Conservation (phyloP, 768 basidiomycete genomes). For the Dendrothele bispora region DNA sequence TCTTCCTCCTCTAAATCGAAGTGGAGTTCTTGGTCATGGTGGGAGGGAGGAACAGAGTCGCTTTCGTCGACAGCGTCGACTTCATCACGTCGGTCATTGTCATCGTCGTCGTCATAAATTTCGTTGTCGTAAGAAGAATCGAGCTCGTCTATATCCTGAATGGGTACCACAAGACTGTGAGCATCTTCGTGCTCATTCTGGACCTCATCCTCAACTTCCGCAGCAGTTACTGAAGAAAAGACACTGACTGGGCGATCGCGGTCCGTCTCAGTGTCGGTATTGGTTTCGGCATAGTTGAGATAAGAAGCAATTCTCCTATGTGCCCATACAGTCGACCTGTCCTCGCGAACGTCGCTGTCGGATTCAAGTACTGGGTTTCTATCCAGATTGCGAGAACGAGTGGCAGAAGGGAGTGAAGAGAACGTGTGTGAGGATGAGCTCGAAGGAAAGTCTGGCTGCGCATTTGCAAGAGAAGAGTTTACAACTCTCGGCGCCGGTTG, state of each 20-base stretch:
- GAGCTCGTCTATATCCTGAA: slow-evolving; percentile 14
- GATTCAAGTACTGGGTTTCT: slow-evolving; percentile 38
- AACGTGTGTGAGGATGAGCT: no score
- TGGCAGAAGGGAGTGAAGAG: slow-evolving; percentile 27
- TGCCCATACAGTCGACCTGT: slow-evolving; percentile 66
- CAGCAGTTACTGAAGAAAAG: no score
- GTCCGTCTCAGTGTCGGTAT: slow-evolving; percentile 12
- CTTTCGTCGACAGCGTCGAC: not conserved
- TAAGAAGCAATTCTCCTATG: slow-evolving; percentile 60
- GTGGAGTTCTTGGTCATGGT: slow-evolving; percentile 16
- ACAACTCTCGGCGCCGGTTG: slow-evolving; percentile 44
- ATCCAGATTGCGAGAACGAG: slow-evolving; percentile 21
- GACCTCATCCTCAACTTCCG: slow-evolving; percentile 10
- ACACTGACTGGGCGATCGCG: not conserved
- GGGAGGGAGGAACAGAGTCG: no score
- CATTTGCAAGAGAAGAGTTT: slow-evolving; percentile 16
- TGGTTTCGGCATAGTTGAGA: slow-evolving; percentile 32
- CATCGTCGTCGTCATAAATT: slow-evolving; percentile 7
- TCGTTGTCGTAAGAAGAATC: slow-evolving; percentile 8
- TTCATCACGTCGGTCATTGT: not conserved
- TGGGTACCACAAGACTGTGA: no score
- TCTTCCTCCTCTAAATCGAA: slow-evolving; percentile 13
- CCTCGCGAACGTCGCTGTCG: slow-evolving; percentile 19
- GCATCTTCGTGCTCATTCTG: slow-evolving; percentile 13
- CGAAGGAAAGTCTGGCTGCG: no score